Percentiles rank a stretch among this genome's conserved stretches.
phyloP scores from a whole-genome alignment of 768 basidiomycete species.

The Lentinula detonsa region DNA sequence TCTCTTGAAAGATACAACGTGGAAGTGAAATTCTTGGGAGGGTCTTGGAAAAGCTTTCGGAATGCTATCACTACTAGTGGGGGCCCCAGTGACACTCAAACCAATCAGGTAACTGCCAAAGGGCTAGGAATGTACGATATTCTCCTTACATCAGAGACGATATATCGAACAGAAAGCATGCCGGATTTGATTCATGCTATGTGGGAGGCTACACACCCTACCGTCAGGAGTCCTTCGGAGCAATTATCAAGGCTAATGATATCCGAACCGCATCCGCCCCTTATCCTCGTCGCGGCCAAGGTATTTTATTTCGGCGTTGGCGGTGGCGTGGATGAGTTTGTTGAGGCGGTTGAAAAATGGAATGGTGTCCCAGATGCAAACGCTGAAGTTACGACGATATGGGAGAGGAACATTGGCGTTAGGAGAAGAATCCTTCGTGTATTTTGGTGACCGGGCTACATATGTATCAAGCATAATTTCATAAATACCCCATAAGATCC shows the following conservation, averaged over 20 bases:
- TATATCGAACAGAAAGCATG: conserved; percentile 70
- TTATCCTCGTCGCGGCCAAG: conserved; percentile 85
- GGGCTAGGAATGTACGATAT: conserved; percentile 45
- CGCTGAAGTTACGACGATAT: conserved; percentile 45
- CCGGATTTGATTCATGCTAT: conserved; percentile 52
- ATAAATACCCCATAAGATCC: no score
- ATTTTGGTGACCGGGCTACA: conserved; percentile 31
- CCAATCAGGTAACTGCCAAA: background rate
- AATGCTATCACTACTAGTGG: conserved; percentile 21
- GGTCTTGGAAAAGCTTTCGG: conserved; percentile 69
- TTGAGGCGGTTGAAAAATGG: conserved; percentile 34
- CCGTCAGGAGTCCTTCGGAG: background rate
- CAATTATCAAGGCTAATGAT: background rate
- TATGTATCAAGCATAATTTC: no score
- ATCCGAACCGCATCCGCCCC: conserved; percentile 5
- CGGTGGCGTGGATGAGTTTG: conserved; percentile 76
- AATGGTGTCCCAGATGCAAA: conserved; percentile 8
- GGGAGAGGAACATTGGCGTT: conserved; percentile 64
- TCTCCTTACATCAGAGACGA: conserved; percentile 88
- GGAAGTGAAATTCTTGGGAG: conserved; percentile 68
- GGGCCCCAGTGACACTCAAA: background rate
- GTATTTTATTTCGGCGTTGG: conserved; percentile 94
- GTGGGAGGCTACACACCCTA: conserved; percentile 25
- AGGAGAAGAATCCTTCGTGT: conserved; percentile 67
- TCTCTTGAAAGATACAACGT: conserved; percentile 54